These are phyloP conservation scores for Aureobasidium vineae DNA, from an alignment of 2,329 filamentous ascomycete genomes.

Conservation along the genomic window DNA sequence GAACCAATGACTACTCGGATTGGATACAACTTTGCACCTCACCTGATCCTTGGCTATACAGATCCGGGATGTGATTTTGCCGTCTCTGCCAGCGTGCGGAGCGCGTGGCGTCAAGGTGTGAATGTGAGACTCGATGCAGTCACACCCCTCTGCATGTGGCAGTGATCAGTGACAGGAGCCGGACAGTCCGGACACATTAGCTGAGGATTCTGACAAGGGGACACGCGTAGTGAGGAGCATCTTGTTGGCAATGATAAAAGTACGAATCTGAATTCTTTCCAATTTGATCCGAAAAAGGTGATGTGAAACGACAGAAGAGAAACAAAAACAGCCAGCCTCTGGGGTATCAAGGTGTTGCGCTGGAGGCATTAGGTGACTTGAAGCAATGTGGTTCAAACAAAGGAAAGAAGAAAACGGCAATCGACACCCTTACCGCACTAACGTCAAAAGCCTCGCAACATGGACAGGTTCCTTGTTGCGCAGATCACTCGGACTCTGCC, in stretches of 20 bases:
- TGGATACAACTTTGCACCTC: neutral
- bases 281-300: neutral
- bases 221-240: neutral
- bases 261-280: neutral
- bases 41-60: conserved; percentile 19
- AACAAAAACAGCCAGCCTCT: conserved; percentile 15
- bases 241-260: no score
- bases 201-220: no score
- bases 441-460: neutral
- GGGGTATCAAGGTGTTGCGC: conserved; percentile 23
- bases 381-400: neutral
- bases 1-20: conserved; percentile 1
- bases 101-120: conserved; percentile 14
- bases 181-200: neutral
- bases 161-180: neutral
- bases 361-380: conserved; percentile 21
- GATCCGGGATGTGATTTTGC: conserved; percentile 8
- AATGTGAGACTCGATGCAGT: neutral
- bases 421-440: conserved; percentile 4
- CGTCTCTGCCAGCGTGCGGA: conserved; percentile 4
- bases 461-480: neutral
- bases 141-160: neutral
- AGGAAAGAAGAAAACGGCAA: conserved; percentile 4
- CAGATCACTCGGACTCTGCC: conserved; percentile 38
- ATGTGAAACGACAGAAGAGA: neutral